Base-by-base conservation (phyloP, 225 moss, liverwort and hornwort species). In the Antitrichia curtipendula region DNA sequence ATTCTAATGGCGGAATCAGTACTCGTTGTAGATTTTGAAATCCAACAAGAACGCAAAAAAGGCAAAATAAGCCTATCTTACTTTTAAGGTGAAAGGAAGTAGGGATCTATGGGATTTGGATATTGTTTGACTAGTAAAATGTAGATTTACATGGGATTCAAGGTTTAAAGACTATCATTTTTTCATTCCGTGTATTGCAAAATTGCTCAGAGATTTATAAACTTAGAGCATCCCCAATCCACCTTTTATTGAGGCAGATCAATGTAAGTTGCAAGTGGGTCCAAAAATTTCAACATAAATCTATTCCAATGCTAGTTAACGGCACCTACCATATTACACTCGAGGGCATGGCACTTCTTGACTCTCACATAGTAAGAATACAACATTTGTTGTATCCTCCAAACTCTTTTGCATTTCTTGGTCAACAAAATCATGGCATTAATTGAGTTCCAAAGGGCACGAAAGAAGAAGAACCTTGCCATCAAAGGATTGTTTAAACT, bases 321-420 rank as follows among this genome's bases (percentile, higher is more conserved):
- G 5, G 4, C 5, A 60, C 13, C 3, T 60, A 1, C 14, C 7
- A 60, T 6, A 2, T 60, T 62, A 63, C 2, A 8, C 9, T 32
- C 1, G 1, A 2, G 0, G 9, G 63, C 2, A 0, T 1, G 2
- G 0, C 5, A 36, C 6, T 64, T 64, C 0, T 36, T 64, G 6
- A 8, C 6, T 36, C 19, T 34, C 0, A 0, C 3, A 18, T 0
- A 1, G 0, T 7, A 34, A 64, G 3, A 64, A 64, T 10, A 19
- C 1, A 34, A 5, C 2, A 2, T 65, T 64, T n/a, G 20, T 11
- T 20, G 6, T 65, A 8, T 10, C 36, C 8, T 63, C 63, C 9
- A 63, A 63, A 0, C 2, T 65, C 11, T 0, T 65, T 1, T 19
- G 2, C 6, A 36, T 7, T 36, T 10, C 0, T 34, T 65, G 17